Conservation (phyloP, 1,284 basidiomycete species). For the Tranzscheliella williamsii region DNA sequence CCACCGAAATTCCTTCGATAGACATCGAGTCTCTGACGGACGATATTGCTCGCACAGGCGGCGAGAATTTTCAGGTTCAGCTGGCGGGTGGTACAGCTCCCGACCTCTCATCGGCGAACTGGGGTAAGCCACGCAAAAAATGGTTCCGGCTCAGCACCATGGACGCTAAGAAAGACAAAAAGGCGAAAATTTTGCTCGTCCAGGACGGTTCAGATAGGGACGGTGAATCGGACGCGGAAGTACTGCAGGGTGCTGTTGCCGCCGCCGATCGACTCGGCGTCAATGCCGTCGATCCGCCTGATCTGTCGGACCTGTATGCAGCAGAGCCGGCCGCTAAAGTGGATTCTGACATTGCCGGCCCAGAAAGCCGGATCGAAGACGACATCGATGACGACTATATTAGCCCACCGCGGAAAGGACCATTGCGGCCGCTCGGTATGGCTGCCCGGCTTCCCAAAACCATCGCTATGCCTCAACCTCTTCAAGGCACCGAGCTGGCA, state of each 20-base stretch:
- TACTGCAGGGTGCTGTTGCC: constrained; percentile 1
- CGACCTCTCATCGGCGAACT: constrained; percentile 36
- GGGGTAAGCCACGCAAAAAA: constrained; percentile 45
- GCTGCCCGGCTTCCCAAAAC: constrained; percentile 37
- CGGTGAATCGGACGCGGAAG: constrained; percentile 24
- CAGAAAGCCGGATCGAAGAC: constrained; percentile 1
- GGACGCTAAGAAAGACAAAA: constrained; percentile 18
- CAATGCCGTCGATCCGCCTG: neutral
- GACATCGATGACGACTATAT: constrained; percentile 47
- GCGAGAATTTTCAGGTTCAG: constrained; percentile 28
- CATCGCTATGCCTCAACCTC: constrained; percentile 43
- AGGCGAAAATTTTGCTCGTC: constrained; percentile 6
- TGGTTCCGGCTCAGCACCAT: constrained; percentile 43
- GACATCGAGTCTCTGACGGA: constrained; percentile 18
- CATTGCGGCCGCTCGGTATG: constrained; percentile 44
- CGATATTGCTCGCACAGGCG: constrained; percentile 21
- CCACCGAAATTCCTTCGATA: neutral
- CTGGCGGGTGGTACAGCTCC: constrained; percentile 23
- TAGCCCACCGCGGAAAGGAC: constrained; percentile 45
- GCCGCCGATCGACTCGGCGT: constrained; percentile 2
- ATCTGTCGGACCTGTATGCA: constrained; percentile 12
- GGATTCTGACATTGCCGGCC: constrained; percentile 1
- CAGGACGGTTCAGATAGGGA: constrained; percentile 17
- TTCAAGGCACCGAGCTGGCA: constrained; percentile 42
- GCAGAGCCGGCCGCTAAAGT: constrained; percentile 15